These are phyloP conservation scores for Diaporthe citriasiana DNA, from an alignment of 2,329 filamentous ascomycete species.

Conservation along the genomic window DNA sequence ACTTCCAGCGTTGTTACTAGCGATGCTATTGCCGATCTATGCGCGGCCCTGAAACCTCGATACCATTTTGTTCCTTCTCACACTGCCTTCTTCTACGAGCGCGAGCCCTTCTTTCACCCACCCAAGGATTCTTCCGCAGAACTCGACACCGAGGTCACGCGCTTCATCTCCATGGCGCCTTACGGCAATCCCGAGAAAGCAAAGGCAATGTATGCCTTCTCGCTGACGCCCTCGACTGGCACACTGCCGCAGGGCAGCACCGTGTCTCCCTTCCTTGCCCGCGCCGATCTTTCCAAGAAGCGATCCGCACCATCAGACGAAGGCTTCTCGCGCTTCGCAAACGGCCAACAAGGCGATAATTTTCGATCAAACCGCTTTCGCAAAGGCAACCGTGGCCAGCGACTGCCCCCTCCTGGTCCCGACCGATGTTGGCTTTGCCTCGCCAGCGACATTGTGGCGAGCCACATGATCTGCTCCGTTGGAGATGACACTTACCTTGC, in stretches of 20 bases:
- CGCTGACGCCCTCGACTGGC: constrained; percentile 72
- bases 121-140: constrained; percentile 50
- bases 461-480: constrained; percentile 91
- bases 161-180: constrained; percentile 90
- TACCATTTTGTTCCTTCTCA: constrained; percentile 87
- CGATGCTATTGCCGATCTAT: constrained; percentile 83
- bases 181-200: constrained; percentile 83
- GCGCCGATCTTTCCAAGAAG: constrained; percentile 64
- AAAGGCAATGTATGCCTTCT: constrained; percentile 86
- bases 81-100: constrained; percentile 81
- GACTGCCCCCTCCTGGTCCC: constrained; percentile 75
- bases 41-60: constrained; percentile 83
- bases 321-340: constrained; percentile 68
- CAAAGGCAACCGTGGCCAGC: constrained; percentile 61
- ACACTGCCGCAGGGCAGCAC: constrained; percentile 80
- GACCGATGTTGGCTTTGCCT: constrained; percentile 96
- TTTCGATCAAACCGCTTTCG: constrained; percentile 56
- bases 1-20: constrained; percentile 66
- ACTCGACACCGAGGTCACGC: constrained; percentile 73
- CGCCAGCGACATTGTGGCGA: constrained; percentile 85
- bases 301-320: constrained; percentile 62
- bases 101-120: constrained; percentile 90
- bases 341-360: constrained; percentile 48
- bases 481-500: constrained; percentile 91
- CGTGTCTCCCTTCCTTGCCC: constrained; percentile 76